Evolutionary conservation across 208 protist species (phyloP).

Genomic region (Balamuthia mandrillaris): DNA sequence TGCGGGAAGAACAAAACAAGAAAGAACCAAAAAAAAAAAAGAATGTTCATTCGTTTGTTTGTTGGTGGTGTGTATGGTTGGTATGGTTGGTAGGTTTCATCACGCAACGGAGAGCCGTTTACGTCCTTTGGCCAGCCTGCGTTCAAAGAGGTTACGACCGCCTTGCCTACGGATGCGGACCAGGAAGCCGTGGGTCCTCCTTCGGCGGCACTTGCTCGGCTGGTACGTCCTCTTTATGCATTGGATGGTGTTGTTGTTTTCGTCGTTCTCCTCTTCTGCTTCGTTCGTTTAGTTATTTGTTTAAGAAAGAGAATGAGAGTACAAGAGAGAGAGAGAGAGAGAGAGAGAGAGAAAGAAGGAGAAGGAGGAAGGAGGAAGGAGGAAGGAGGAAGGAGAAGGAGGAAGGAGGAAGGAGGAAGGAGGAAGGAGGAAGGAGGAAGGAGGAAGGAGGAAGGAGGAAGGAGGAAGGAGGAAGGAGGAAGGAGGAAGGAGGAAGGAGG

Average conservation of each 20-base stretch:
- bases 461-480: background rate
- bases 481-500: background rate
- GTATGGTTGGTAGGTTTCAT: no score
- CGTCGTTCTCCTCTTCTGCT: no score
- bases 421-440: background rate
- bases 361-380: no score
- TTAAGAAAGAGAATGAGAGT: background rate
- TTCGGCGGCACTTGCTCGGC: background rate
- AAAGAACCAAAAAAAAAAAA: no score
- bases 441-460: background rate
- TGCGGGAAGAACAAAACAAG: no score
- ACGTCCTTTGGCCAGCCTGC: background rate
- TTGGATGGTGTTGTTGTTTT: no score
- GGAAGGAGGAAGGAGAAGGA: background rate
- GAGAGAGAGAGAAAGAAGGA: background rate
- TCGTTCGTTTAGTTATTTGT: no score
- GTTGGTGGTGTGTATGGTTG: no score
- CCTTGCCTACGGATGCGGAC: background rate
- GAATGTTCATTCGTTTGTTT: no score
- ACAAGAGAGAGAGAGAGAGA: background rate
- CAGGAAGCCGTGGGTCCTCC: background rate
- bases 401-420: background rate
- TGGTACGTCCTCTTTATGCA: conserved; percentile 24
- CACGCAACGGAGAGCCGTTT: background rate
- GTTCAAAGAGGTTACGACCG: background rate